Base-by-base conservation (phyloP, 2,329 filamentous ascomycete genomes). In the Cercospora sojina region DNA sequence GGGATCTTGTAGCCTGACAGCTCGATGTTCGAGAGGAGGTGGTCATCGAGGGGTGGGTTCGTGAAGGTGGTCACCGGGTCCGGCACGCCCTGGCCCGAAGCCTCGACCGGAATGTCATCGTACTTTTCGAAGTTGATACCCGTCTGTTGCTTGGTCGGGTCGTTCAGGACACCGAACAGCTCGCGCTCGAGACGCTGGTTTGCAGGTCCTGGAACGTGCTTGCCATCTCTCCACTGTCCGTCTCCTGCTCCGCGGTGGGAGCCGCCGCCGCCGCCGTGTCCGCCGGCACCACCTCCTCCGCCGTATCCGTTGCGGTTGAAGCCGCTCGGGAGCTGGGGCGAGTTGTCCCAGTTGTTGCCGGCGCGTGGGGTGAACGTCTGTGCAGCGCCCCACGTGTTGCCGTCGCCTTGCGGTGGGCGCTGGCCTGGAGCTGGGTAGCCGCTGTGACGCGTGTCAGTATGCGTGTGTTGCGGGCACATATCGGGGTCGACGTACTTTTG, bases 51-150 rank as follows among this genome's bases (percentile, higher is more conserved):
- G 76, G 95, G 95, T 72, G 95, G 95, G 82, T 95, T 96, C 78
- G 88, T 92, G 87, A 99, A 99, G 69, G 88, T 86, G 72, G 89
- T 89, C 73, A 97, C 92, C 47, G 94, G 91, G 77, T 98, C 95
- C 55, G 95, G 95, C 62, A 98, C 93, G 77, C 96, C 88, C 62
- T 92, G 90, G 68, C 95, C 95, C 67, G 94, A 97, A 70, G 95
- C 95, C 83, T 98, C 95, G 71, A 99, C 95, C 64, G 95, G 95
- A 73, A 99, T 99, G 81, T 99, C 95, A 78, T 99, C 95, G 83
- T 99, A 99, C 86, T 99, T 99, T 84, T 97, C 90, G 79, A 99
- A 99, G 87, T 99, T 99, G 90, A 99, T 98, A 82, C 95, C 95
- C 35, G 93, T 97, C 77, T 96, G 91, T 80, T 97, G 91, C 86